Evolutionary conservation across 129 eudicot species (phyloP).

Genomic region (Daucus carota): DNA sequence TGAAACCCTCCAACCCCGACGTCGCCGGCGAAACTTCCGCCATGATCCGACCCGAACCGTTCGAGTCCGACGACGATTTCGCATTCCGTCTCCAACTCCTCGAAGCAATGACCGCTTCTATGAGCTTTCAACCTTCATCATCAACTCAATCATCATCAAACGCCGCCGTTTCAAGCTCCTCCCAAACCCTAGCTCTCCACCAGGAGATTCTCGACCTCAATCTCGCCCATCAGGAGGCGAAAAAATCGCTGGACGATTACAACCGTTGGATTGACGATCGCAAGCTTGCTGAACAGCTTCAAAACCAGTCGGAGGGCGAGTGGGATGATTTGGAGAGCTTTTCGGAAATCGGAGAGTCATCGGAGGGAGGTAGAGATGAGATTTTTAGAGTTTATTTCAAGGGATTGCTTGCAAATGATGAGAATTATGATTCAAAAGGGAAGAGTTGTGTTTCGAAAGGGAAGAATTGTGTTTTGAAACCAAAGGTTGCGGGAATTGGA

Average conservation of each 20-base stretch:
- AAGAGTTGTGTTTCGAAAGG: neutral
- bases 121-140: slow-evolving; percentile 40
- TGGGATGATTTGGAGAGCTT: slow-evolving; percentile 36
- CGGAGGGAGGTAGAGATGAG: slow-evolving; percentile 18
- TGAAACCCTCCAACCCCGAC: neutral
- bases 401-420: slow-evolving; percentile 35
- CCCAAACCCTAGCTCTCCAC: slow-evolving; percentile 28
- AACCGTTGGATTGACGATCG: slow-evolving; percentile 45
- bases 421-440: neutral
- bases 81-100: slow-evolving; percentile 64
- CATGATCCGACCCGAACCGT: slow-evolving; percentile 9
- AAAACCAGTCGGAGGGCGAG: slow-evolving; percentile 37
- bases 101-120: slow-evolving; percentile 73
- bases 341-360: slow-evolving; percentile 46
- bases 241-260: slow-evolving; percentile 29
- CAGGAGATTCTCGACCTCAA: slow-evolving; percentile 24
- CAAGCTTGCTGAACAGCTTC: slow-evolving; percentile 36
- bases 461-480: neutral
- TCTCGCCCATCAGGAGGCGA: slow-evolving; percentile 28
- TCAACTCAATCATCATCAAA: slow-evolving; percentile 10
- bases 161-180: slow-evolving; percentile 13
- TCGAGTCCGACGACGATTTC: slow-evolving; percentile 48
- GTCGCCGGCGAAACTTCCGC: slow-evolving; percentile 21
- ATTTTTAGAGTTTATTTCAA: slow-evolving; percentile 61
- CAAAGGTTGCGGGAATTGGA: slow-evolving; percentile 48